A percentile compares a stretch with the other conserved stretches of the same genome.
Evolutionary conservation across 495 filamentous ascomycete genomes (phyloP).

Genomic region (Penicillium mononematosum): DNA sequence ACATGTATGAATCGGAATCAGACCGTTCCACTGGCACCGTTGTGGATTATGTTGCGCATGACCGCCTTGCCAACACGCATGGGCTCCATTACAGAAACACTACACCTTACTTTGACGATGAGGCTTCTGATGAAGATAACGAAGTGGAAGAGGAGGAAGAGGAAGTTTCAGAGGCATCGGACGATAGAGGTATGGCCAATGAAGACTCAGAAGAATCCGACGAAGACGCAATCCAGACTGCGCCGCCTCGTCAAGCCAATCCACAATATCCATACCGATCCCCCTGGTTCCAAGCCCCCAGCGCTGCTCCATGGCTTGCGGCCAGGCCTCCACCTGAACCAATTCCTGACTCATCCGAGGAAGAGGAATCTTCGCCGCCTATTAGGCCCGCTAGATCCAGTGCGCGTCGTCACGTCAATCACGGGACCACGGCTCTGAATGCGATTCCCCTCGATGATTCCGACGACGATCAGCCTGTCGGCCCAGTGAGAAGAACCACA

Average conservation of each 20-base stretch:
- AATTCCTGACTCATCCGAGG: slow-evolving; percentile 1
- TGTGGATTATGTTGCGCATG: neutral
- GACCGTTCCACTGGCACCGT: slow-evolving; percentile 1
- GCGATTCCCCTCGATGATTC: slow-evolving; percentile 32
- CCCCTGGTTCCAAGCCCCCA: neutral
- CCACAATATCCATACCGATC: neutral
- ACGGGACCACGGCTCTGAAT: slow-evolving; percentile 6
- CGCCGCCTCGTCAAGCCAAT: neutral
- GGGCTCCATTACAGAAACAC: slow-evolving; percentile 1
- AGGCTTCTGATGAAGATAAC: neutral
- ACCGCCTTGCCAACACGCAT: neutral
- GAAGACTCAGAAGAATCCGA: slow-evolving; percentile 16
- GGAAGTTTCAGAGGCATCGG: neutral
- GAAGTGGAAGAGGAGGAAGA: neutral
- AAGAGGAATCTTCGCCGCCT: neutral
- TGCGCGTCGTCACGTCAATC: neutral
- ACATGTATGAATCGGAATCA: slow-evolving; percentile 8
- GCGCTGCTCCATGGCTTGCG: slow-evolving; percentile 3
- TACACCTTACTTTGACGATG: slow-evolving; percentile 6
- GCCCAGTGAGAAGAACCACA: slow-evolving; percentile 24
- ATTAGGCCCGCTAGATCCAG: neutral
- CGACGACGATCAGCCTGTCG: slow-evolving; percentile 30
- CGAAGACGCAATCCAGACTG: neutral
- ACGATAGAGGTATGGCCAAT: slow-evolving; percentile 7
- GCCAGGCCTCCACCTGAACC: neutral